Evolutionary conservation across 345 rosid species (phyloP), one percentile per base, ranked within the genome.

Genomic region (Pugionium dolabratum): DNA sequence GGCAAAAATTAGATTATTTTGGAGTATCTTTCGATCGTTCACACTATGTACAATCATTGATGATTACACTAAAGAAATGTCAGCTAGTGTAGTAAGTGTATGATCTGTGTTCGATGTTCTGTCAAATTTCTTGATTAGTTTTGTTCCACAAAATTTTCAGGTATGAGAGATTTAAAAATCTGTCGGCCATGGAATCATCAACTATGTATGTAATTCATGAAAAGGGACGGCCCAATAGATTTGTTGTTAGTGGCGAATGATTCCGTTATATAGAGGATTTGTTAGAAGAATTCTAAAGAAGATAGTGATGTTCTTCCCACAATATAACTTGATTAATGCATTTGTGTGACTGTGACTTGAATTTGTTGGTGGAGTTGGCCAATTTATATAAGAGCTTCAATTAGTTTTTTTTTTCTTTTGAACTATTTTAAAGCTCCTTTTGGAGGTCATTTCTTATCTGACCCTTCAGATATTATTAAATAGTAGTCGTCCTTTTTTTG

Each of bases 161-260:
- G 18, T 18, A 18, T 18, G 18, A 18, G 4, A 46, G 51, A 46
- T 7, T 2, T 54, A 1, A 8, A 29, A 40, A 10, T 32, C n/a
- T 11, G 8, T n/a, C n/a, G 4, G 33, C 45, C 62, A 26, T 57
- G 32, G 32, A 6, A 0, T 41, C 27, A 26, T 25, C 25, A 62
- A 62, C 5, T 29, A n/a, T 51, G 29, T 37, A 4, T 57, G 42
- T 42, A 42, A 25, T 3, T 33, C 61, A 51, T 44, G 43, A 11
- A 49, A 59, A 25, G 44, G 40, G 44, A 68, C 30, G 4, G 33
- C 26, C 9, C 10, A 43, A 39, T 71, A 40, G 28, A 71, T 6
- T 33, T 54, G 25, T 7, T 37, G 64, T 2, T 62, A 71, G 63
- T 71, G 75, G 75, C 30, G 39, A 26, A 31, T 70, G 67, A 70